A percentile compares a stretch with the other conserved stretches of the same genome.
phyloP scores from a whole-genome alignment of 352 stramenopile genomes.

The Globisporangium polare region DNA sequence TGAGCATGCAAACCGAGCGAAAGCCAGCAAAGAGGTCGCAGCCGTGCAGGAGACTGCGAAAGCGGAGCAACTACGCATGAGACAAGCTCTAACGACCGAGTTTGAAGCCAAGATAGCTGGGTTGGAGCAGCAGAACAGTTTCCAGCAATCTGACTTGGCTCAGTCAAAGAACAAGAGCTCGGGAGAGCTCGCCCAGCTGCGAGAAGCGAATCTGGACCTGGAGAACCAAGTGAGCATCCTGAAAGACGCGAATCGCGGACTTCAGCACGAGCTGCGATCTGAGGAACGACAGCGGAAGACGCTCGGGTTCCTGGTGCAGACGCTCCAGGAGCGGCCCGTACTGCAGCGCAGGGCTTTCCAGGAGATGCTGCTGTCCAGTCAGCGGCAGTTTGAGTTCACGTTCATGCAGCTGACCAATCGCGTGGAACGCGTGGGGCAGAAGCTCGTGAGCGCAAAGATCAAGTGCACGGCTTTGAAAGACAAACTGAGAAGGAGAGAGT shows the following conservation, averaged over 20 bases:
- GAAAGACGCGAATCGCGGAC: slow-evolving; percentile 9
- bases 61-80: not conserved
- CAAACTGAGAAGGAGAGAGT: not conserved
- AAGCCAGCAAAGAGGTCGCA: not conserved
- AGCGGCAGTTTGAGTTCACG: slow-evolving; percentile 29
- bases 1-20: not conserved
- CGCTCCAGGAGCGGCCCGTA: slow-evolving; percentile 34
- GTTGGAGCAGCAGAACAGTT: not conserved
- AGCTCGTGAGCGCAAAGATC: slow-evolving; percentile 12
- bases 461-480: not conserved
- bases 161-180: slow-evolving; percentile 17
- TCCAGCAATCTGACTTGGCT: slow-evolving; percentile 6
- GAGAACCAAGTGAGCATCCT: slow-evolving; percentile 14
- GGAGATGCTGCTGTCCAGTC: slow-evolving; percentile 33
- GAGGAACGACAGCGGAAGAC: slow-evolving; percentile 21
- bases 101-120: slow-evolving; percentile 16
- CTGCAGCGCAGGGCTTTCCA: slow-evolving; percentile 36
- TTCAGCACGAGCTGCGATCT: slow-evolving; percentile 12
- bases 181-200: slow-evolving; percentile 9
- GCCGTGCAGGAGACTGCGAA: not conserved
- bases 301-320: slow-evolving; percentile 30
- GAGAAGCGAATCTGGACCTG: slow-evolving; percentile 3
- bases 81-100: not conserved
- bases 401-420: slow-evolving; percentile 22
- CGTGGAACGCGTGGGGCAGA: not conserved